Percentiles rank a stretch among this genome's conserved stretches.
These are phyloP conservation scores for Acacia confusa DNA, from an alignment of 306 rosid genomes.

Conservation along the genomic window DNA sequence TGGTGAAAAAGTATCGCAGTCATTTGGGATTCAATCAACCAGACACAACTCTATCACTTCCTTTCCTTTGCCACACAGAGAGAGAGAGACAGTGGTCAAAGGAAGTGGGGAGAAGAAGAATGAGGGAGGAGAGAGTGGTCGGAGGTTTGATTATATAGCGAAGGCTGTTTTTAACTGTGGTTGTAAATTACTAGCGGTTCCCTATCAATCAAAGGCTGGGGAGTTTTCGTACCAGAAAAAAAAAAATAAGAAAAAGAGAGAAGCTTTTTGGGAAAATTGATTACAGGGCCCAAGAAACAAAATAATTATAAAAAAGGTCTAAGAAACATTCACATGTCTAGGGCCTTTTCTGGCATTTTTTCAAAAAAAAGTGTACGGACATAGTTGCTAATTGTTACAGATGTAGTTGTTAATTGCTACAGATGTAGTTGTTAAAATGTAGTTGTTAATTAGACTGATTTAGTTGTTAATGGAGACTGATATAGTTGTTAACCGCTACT, in stretches of 20 bases:
- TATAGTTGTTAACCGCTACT: too few relatives aligned
- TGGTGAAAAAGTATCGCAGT: constrained; percentile 31
- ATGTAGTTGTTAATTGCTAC: too few relatives aligned
- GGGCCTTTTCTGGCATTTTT: too few relatives aligned
- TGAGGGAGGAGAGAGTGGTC: constrained; percentile 8
- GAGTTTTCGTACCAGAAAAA: background rate
- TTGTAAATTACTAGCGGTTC: background rate
- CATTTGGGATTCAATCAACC: constrained; percentile 34
- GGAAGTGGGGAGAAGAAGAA: background rate
- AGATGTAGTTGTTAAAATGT: too few relatives aligned
- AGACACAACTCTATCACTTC: background rate
- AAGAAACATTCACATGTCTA: too few relatives aligned
- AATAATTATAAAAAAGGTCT: too few relatives aligned
- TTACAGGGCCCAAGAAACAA: too few relatives aligned
- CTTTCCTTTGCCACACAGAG: background rate
- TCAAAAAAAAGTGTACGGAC: too few relatives aligned
- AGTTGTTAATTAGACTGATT: too few relatives aligned
- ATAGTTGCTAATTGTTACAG: too few relatives aligned
- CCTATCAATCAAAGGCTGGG: background rate
- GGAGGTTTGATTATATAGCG: constrained; percentile 45
- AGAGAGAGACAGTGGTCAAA: background rate
- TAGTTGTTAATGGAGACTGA: too few relatives aligned
- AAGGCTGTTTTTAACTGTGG: constrained; percentile 19
- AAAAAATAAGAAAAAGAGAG: background rate
- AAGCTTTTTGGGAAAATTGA: too few relatives aligned